Conservation (phyloP, 108 stramenopile genomes). For the Skeletonema grethae region DNA sequence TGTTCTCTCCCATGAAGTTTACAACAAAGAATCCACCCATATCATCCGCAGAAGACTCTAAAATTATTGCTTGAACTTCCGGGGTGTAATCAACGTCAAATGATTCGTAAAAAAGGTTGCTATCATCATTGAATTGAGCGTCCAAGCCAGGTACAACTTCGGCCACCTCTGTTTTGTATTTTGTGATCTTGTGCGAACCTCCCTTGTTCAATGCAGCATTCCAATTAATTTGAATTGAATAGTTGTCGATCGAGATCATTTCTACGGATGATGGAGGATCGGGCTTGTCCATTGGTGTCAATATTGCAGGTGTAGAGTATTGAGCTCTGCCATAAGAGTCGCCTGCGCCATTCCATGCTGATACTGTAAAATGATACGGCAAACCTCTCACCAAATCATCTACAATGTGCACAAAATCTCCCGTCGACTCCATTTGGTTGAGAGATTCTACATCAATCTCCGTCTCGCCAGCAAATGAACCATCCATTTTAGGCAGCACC, state of each 20-base stretch:
- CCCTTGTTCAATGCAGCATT: constrained; percentile 29
- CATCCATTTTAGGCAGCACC: constrained; percentile 45
- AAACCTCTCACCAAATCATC: constrained; percentile 31
- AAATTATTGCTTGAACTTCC: constrained; percentile 50
- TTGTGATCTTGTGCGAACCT: constrained; percentile 29
- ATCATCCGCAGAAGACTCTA: constrained; percentile 41
- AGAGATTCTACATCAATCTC: constrained; percentile 30
- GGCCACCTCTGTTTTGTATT: constrained; percentile 55
- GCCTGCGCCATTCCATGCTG: constrained; percentile 63
- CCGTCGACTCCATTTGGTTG: neutral
- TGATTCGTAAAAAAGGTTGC: constrained; percentile 35
- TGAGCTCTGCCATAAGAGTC: constrained; percentile 36
- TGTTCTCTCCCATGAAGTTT: constrained; percentile 40
- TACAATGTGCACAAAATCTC: constrained; percentile 10
- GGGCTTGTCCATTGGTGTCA: constrained; percentile 28
- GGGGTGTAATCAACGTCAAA: constrained; percentile 21
- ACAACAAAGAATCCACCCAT: constrained; percentile 50
- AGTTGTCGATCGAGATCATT: constrained; percentile 28
- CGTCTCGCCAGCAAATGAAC: constrained; percentile 22
- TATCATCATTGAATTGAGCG: constrained; percentile 41
- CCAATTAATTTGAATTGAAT: constrained; percentile 48
- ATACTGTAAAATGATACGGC: constrained; percentile 60
- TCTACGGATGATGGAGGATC: constrained; percentile 42
- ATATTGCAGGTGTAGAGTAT: constrained; percentile 46
- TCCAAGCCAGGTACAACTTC: constrained; percentile 8